Conservation (phyloP, 2,329 filamentous ascomycete genomes). For the Ophiostoma triangulosporum region DNA sequence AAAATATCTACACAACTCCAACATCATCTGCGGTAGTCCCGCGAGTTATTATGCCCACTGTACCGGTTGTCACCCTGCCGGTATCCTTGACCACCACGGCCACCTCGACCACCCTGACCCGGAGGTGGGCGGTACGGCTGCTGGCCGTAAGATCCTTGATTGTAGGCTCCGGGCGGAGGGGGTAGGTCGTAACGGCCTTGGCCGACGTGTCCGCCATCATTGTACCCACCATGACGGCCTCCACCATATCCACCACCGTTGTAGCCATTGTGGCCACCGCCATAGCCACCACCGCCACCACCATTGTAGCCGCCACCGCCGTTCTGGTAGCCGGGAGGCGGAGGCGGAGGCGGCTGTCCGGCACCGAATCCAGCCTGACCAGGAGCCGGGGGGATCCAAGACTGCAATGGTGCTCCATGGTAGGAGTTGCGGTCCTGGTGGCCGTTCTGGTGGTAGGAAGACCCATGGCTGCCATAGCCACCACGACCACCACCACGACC, state of each 20-base stretch:
- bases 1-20: too few relatives aligned
- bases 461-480: neutral
- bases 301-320: slow-evolving; percentile 5
- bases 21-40: slow-evolving; percentile 11
- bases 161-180: slow-evolving; percentile 4
- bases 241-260: neutral
- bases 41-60: slow-evolving; percentile 9
- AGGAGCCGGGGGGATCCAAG: slow-evolving; percentile 32
- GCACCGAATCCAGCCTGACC: slow-evolving; percentile 29
- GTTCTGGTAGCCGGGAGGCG: slow-evolving; percentile 20
- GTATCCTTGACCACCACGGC: slow-evolving; percentile 14
- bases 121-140: slow-evolving; percentile 11
- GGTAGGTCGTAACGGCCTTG: slow-evolving; percentile 6
- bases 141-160: slow-evolving; percentile 1
- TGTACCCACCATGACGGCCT: slow-evolving; percentile 3
- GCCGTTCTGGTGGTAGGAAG: slow-evolving; percentile 16
- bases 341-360: slow-evolving; percentile 33
- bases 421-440: slow-evolving; percentile 33
- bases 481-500: neutral
- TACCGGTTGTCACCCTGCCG: slow-evolving; percentile 5
- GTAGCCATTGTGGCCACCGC: neutral
- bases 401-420: slow-evolving; percentile 16
- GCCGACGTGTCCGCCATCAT: neutral
- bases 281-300: slow-evolving; percentile 4
- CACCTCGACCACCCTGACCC: neutral